A percentile compares a stretch with the other conserved stretches of the same genome.
Conservation (phyloP, 805 yeast species). For the Hanseniaspora nectarophila region DNA sequence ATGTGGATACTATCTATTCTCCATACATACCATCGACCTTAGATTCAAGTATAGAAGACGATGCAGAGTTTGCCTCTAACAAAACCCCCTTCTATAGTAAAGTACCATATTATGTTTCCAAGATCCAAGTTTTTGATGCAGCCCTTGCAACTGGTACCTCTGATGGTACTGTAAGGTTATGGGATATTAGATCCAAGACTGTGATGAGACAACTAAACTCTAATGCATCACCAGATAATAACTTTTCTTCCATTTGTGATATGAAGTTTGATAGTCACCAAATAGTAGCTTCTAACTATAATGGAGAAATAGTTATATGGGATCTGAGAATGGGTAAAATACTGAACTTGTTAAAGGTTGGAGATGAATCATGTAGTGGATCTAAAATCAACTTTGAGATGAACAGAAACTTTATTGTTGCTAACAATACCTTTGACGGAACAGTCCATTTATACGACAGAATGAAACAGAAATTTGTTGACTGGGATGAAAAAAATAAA, state of each 20-base stretch:
- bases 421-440: slow-evolving; percentile 36
- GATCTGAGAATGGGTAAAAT: slow-evolving; percentile 58
- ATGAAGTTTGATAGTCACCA: slow-evolving; percentile 53
- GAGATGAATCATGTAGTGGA: slow-evolving; percentile 24
- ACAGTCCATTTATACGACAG: slow-evolving; percentile 50
- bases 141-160: slow-evolving; percentile 70
- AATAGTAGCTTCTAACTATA: slow-evolving; percentile 5
- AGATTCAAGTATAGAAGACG: neutral
- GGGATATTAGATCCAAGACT: slow-evolving; percentile 66
- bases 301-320: slow-evolving; percentile 44
- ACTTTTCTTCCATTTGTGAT: slow-evolving; percentile 55
- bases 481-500: slow-evolving; percentile 20
- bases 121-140: slow-evolving; percentile 60
- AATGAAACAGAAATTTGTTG: slow-evolving; percentile 36
- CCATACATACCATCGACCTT: neutral
- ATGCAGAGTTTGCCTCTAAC: neutral
- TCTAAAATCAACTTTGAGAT: slow-evolving; percentile 46
- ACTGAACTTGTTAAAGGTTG: slow-evolving; percentile 50
- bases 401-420: slow-evolving; percentile 45
- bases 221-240: slow-evolving; percentile 21
- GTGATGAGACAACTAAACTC: slow-evolving; percentile 35
- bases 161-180: slow-evolving; percentile 61
- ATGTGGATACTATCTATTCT: slow-evolving; percentile 2
- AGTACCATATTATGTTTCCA: slow-evolving; percentile 41
- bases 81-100: neutral